These are phyloP conservation scores for Dipteronia sinensis DNA, from an alignment of 345 rosid genomes.

Conservation along the genomic window DNA sequence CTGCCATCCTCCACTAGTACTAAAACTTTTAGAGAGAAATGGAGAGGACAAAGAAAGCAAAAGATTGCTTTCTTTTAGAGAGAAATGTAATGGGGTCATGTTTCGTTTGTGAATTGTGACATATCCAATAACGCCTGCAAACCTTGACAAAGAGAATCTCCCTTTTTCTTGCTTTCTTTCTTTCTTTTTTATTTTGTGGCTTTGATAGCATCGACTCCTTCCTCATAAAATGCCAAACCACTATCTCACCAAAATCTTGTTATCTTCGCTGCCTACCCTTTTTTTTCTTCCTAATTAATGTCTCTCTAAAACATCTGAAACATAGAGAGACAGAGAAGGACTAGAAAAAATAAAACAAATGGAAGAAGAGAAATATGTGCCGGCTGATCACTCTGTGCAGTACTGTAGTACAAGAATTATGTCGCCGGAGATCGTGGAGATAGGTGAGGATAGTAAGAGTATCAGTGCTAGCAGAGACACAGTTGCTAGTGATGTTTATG, in stretches of 20 bases:
- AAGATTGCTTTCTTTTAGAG: background rate
- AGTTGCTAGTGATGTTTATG: constrained; percentile 46
- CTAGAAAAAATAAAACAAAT: background rate
- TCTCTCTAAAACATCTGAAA: background rate
- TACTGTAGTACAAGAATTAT: constrained; percentile 28
- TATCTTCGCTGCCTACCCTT: constrained; percentile 31
- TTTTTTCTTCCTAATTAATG: background rate
- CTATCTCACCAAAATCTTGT: constrained; percentile 28
- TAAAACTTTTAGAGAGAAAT: background rate
- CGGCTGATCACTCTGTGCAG: constrained; percentile 23
- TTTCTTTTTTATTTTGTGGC: constrained; percentile 29
- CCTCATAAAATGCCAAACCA: constrained; percentile 23
- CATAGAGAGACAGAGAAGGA: background rate
- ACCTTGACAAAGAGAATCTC: constrained; percentile 40
- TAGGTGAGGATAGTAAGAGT: constrained; percentile 51
- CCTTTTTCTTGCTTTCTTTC: constrained; percentile 10
- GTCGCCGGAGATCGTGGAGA: constrained; percentile 68
- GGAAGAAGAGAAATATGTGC: constrained; percentile 27
- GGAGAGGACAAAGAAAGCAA: background rate
- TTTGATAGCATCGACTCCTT: constrained; percentile 49
- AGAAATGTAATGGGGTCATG: background rate
- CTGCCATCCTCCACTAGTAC: background rate
- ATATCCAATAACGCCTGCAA: constrained; percentile 37
- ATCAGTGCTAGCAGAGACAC: constrained; percentile 24
- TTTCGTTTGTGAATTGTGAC: constrained; percentile 16